phyloP scores from a whole-genome alignment of 2,329 filamentous ascomycete genomes.

The Cladorrhinum sp. region DNA sequence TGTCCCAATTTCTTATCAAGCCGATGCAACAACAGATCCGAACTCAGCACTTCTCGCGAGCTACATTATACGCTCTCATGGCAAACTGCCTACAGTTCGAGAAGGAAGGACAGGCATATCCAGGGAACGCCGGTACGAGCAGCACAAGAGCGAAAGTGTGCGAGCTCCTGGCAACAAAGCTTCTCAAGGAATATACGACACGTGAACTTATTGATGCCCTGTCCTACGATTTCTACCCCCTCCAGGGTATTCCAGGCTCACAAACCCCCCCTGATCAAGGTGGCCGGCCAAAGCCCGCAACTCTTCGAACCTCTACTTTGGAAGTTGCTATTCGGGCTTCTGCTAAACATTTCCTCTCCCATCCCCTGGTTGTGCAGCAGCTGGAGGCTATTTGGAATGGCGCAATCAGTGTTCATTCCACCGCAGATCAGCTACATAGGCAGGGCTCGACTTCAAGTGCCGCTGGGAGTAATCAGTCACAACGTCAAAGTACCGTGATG shows the following conservation, averaged over 20 bases:
- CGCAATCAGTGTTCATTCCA: slow-evolving; percentile 89
- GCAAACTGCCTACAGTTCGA: slow-evolving; percentile 91
- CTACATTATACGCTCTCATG: slow-evolving; percentile 84
- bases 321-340: slow-evolving; percentile 92
- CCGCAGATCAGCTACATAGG: slow-evolving; percentile 80
- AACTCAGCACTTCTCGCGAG: slow-evolving; percentile 76
- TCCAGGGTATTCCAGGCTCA: slow-evolving; percentile 68
- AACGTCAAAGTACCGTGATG: slow-evolving; percentile 41
- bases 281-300: slow-evolving; percentile 50
- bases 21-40: slow-evolving; percentile 90
- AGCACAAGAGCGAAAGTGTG: slow-evolving; percentile 83
- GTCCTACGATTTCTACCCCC: slow-evolving; percentile 90
- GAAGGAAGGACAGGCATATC: slow-evolving; percentile 79
- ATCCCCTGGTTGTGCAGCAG: slow-evolving; percentile 88
- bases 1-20: slow-evolving; percentile 93
- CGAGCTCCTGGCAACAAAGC: slow-evolving; percentile 83
- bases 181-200: slow-evolving; percentile 85
- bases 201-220: slow-evolving; percentile 89
- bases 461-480: slow-evolving; percentile 24
- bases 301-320: slow-evolving; percentile 80
- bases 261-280: slow-evolving; percentile 40
- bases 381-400: slow-evolving; percentile 97
- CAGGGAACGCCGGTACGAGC: slow-evolving; percentile 79
- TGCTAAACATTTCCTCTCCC: slow-evolving; percentile 87
- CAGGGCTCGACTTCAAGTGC: slow-evolving; percentile 30